These are phyloP conservation scores for Trichoderma gracile DNA, from an alignment of 2,329 filamentous ascomycete species.

Conservation along the genomic window DNA sequence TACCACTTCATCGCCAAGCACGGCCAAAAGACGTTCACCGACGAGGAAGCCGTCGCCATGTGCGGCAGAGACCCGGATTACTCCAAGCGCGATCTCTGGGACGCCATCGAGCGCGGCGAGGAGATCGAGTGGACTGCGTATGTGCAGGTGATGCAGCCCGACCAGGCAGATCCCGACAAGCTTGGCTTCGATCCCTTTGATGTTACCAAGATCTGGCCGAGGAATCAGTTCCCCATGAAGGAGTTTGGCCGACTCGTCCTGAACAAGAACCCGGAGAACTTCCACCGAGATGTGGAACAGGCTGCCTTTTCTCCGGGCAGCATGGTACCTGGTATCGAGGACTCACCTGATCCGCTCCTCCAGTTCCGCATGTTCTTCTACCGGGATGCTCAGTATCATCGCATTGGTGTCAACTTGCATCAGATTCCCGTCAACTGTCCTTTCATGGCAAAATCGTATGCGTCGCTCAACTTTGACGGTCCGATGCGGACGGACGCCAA, in stretches of 20 bases:
- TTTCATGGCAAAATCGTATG: background rate
- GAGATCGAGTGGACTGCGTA: background rate
- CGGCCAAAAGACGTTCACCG: constrained; percentile 47
- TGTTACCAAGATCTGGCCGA: constrained; percentile 70
- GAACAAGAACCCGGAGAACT: constrained; percentile 62
- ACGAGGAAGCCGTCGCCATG: constrained; percentile 39
- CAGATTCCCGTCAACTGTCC: constrained; percentile 44
- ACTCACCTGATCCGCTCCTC: constrained; percentile 47
- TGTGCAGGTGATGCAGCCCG: constrained; percentile 48
- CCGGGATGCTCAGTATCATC: constrained; percentile 51
- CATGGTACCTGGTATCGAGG: constrained; percentile 52
- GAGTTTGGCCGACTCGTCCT: constrained; percentile 67
- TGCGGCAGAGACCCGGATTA: constrained; percentile 53
- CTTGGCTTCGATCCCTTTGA: constrained; percentile 47
- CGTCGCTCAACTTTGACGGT: background rate
- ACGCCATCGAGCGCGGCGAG: constrained; percentile 41
- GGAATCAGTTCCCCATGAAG: constrained; percentile 65
- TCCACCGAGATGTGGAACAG: constrained; percentile 53
- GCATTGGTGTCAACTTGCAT: constrained; percentile 53
- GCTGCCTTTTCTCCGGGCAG: constrained; percentile 52
- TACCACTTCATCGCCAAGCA: constrained; percentile 45
- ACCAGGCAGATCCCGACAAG: constrained; percentile 45
- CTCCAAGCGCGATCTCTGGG: constrained; percentile 40
- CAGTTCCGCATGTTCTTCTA: constrained; percentile 53
- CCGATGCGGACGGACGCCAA: background rate